A percentile compares a stretch with the other conserved stretches of the same genome.
phyloP scores from a whole-genome alignment of 2,329 filamentous ascomycete genomes.

The Thelonectria blattea region DNA sequence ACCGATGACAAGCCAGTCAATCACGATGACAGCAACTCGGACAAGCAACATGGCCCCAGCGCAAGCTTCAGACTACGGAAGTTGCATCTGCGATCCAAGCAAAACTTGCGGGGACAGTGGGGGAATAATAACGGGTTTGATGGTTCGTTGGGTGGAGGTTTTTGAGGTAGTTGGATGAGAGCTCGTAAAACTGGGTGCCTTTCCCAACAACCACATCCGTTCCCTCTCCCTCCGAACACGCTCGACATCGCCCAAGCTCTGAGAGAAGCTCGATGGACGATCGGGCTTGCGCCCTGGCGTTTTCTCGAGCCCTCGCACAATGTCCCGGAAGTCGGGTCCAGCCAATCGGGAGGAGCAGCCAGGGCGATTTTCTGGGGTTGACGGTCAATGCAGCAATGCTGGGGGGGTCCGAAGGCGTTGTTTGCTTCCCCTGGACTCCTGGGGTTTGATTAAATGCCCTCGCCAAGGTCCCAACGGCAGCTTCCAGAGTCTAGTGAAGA shows the following conservation, averaged over 20 bases:
- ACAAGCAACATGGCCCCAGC: constrained; percentile 1
- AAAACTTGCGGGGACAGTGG: constrained; percentile 12
- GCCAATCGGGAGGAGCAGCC: constrained; percentile 21
- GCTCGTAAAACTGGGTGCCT: not conserved
- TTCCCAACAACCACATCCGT: not conserved
- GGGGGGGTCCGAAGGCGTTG: constrained; percentile 3
- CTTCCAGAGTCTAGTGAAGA: not conserved
- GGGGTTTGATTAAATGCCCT: not conserved
- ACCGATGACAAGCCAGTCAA: not conserved
- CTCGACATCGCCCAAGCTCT: too few relatives aligned
- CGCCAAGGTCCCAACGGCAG: not conserved
- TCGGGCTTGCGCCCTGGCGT: constrained; percentile 15
- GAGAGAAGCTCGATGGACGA: constrained; percentile 12
- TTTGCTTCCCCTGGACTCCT: constrained; percentile 5
- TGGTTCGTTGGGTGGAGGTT: constrained; percentile 1
- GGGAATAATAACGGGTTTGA: not conserved
- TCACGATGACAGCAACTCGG: constrained; percentile 4
- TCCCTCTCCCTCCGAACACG: too few relatives aligned
- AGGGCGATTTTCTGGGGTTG: constrained; percentile 20
- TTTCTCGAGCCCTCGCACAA: constrained; percentile 15
- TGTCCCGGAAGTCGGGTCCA: constrained; percentile 22
- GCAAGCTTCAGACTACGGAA: constrained; percentile 6
- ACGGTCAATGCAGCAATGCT: constrained; percentile 3
- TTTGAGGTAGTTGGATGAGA: not conserved
- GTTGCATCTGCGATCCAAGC: constrained; percentile 8